Base-by-base conservation (phyloP, 2,329 filamentous ascomycete species). In the Apiospora aurea region DNA sequence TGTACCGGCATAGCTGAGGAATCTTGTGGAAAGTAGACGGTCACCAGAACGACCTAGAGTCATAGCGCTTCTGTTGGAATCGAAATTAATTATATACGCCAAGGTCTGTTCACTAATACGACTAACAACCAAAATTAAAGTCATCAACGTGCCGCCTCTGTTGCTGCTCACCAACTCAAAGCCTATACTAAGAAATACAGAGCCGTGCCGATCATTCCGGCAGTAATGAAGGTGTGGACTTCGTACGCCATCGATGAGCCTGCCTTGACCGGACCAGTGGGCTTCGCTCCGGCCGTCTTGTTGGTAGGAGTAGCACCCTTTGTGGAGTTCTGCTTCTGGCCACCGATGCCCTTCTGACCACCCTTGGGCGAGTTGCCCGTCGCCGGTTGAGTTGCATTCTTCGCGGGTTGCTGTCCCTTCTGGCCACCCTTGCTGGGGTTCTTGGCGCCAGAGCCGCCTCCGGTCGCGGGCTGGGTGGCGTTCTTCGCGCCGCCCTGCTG, bases 61-160 rank as follows among this genome's bases (percentile, higher is more conserved):
- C 11, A 53, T 29, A 1, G 10, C 0, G 34, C 4, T 18, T 4
- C 6, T 3, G 6, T 16, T 57, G 29, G 29, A 61, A 38, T 61
- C 29, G 53, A 61, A 38, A 38, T n/a, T 18, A 61, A 61, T 57
- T 57, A 61, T 61, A 61, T 61, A 18, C 38, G 38, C 29, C 51
- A 57, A 34, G 51, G 34, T 34, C 51, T 57, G 51, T 57, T 49
- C 46, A n/a, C 46, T n/a, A 61, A 61, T 38, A n/a, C 21, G 8
- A 49, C 21, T n/a, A 13, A 21, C 16, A 21, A n/a, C 41, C 41
- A 11, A 11, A 1, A 43, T 43, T 29, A 18, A 38, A 38, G 29
- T 21, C 16, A 10, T 13, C 26, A 16, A 38, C 53, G 21, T 38
- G 29, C 53, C 29, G 29, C 26, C 4, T 26, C 49, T 51, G n/a